Evolutionary conservation across 2,329 filamentous ascomycete genomes (phyloP), one percentile per base, ranked within the genome.

Genomic region (Decorospora gaudefroyi): DNA sequence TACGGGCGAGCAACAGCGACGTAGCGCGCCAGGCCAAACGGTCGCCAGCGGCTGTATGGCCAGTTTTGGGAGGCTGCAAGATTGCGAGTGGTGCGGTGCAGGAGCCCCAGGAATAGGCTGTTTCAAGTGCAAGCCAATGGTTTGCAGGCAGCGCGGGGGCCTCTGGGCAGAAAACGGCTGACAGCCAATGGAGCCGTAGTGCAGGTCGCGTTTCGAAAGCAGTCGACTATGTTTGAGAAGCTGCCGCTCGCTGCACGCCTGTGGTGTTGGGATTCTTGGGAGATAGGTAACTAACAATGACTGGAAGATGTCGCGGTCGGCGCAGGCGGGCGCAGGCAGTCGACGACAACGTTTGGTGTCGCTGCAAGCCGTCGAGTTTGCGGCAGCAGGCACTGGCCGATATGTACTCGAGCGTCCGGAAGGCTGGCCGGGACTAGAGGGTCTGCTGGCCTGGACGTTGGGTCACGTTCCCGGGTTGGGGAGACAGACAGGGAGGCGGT

Each of bases 81-180:
- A 56, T 54, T 55, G 62, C 55, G 55, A 53, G 57, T 56, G 53
- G 51, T 47, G 51, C 46, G 49, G 32, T 48, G 54, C 60, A 60
- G 59, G 57, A 49, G n/a, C 34, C 53, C 52, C 61, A 59, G 51
- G 53, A 64, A 59, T 55, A 64, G 60, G 62, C 63, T 62, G 67
- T 70, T 70, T 70, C 67, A 70, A 62, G 51, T 62, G 45, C 40
- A 49, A 41, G 59, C 59, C 57, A 60, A 54, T 59, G 56, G 57
- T 62, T 62, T 66, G 53, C 43, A 30, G 27, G 44, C 44, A 46
- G 37, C 33, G 46, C 31, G 45, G 38, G 42, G 50, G 53, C 57
- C 60, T 58, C 56, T 55, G 50, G 49, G 63, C 54, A 52, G 39
- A 49, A 51, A 55, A 48, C n/a, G 42, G 42, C 59, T 64, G 60